A percentile compares a stretch with the other conserved stretches of the same genome.
These are phyloP conservation scores for Staphylotrichum tortipilum DNA, from an alignment of 495 filamentous ascomycete species.

Conservation along the genomic window DNA sequence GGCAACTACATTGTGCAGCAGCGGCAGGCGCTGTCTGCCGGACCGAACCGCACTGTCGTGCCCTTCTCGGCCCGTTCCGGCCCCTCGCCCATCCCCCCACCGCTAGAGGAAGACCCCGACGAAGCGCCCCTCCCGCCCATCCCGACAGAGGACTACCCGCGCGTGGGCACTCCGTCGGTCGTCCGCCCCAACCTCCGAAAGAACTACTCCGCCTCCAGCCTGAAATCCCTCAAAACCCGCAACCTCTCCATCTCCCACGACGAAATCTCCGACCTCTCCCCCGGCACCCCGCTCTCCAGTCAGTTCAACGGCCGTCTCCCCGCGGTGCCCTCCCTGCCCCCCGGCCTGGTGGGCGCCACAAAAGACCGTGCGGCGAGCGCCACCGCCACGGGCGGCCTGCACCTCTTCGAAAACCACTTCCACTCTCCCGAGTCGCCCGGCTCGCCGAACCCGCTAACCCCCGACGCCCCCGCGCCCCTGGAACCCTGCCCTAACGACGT, in stretches of 20 bases:
- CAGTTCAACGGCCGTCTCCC: conserved; percentile 45
- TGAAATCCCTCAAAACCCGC: conserved; percentile 60
- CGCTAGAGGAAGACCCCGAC: conserved; percentile 12
- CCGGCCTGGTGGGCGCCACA: too few species aligned
- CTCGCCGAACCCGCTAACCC: conserved; percentile 49
- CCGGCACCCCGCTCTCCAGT: conserved; percentile 60
- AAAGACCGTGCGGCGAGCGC: conserved; percentile 40
- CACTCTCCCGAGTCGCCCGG: conserved; percentile 62
- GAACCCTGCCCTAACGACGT: conserved; percentile 87
- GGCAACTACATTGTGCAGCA: conserved; percentile 37
- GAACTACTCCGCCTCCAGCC: conserved; percentile 68
- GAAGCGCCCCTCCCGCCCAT: conserved; percentile 22
- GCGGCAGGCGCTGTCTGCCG: conserved; percentile 36
- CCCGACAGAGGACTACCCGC: conserved; percentile 26
- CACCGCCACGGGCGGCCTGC: conserved; percentile 58
- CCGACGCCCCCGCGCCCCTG: conserved; percentile 58
- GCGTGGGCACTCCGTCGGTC: conserved; percentile 32
- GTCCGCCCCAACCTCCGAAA: conserved; percentile 54
- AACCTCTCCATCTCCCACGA: conserved; percentile 68
- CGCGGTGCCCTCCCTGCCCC: conserved; percentile 51
- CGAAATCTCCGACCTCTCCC: conserved; percentile 58
- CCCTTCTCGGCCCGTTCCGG: conserved; percentile 24
- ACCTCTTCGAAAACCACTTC: conserved; percentile 80
- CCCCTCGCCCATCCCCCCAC: conserved; percentile 25
- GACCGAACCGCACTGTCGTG: conserved; percentile 20